Evolutionary conservation across 2,329 filamentous ascomycete genomes (phyloP).

Genomic region (Scytalidium sp.): DNA sequence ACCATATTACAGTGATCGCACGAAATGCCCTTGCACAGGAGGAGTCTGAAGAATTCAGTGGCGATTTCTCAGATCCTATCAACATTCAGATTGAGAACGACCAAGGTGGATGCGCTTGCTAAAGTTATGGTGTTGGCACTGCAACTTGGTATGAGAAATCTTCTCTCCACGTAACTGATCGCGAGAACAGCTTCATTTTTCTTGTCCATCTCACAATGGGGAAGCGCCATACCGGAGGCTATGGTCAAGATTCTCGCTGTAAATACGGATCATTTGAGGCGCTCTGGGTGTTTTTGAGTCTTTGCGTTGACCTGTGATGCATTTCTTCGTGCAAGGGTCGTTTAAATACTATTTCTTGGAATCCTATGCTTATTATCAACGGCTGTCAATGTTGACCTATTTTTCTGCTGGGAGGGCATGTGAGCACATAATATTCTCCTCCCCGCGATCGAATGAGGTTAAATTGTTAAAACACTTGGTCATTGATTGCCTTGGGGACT

Average conservation of each 20-base stretch:
- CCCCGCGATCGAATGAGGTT: too few species aligned
- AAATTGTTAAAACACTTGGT: too few species aligned
- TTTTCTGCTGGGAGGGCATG: too few species aligned
- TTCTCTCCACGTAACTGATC: not conserved
- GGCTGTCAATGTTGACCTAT: too few species aligned
- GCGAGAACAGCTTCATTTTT: not conserved
- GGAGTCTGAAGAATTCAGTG: constrained; percentile 95
- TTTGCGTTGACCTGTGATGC: not conserved
- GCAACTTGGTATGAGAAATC: not conserved
- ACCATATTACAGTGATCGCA: constrained; percentile 70
- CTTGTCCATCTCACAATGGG: not conserved
- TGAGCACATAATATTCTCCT: too few species aligned
- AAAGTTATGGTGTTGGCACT: constrained; percentile 29
- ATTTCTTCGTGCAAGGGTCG: not conserved
- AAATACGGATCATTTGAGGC: not conserved
- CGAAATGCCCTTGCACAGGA: constrained; percentile 94
- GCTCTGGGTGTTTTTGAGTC: not conserved
- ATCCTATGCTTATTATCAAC: too few species aligned
- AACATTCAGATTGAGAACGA: constrained; percentile 97
- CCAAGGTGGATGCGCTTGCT: constrained; percentile 91
- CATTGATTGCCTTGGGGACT: too few species aligned
- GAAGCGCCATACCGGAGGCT: not conserved
- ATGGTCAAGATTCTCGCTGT: not conserved
- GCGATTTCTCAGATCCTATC: constrained; percentile 96
- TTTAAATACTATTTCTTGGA: too few species aligned